Base-by-base conservation (phyloP, 768 basidiomycete species). In the Russula sp. region DNA sequence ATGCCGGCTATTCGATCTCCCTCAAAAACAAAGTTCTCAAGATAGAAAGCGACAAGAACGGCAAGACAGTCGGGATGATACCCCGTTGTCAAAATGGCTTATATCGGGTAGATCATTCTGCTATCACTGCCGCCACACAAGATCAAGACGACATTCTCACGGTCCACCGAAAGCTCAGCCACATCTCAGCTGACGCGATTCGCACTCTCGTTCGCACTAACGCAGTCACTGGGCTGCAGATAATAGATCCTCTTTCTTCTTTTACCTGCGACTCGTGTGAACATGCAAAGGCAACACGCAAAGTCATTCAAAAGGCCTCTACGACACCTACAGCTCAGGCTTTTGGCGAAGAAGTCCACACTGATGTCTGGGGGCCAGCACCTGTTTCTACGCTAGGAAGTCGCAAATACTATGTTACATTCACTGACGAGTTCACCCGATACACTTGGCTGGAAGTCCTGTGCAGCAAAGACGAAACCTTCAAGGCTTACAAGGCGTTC, bases 211-310 rank as follows among this genome's bases (percentile, higher is more conserved):
- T n/a, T n/a, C n/a, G n/a, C n/a, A n/a, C n/a, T n/a, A n/a, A n/a
- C n/a, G 11, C 20, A 0, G 14, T 52, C 7, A 6, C n/a, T 7
- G 20, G 50, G 1, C 1, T 52, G 1, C 35, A 38, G 1, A 0
- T 52, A 6, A 20, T 52, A 2, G 50, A 52, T 6, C 4, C 34
- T 16, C 7, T 2, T 8, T 32, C 14, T 1, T 1, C 35, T 11
- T 10, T 50, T 70, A 32, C 72, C 25, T 82, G 81, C 61, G 70
- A 78, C 16, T 74, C 76, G 0, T 82, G 81, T 50, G 66, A 76
- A 1, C 76, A 76, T 58, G 79, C 73, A 0, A 52, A 52, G 20
- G 4, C 22, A 0, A 52, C 36, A 0, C 20, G 20, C 51, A 55
- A 43, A 10, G 6, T 29, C 1, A 55, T 61, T 7, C 9, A 9